Evolutionary conservation across 495 filamentous ascomycete species (phyloP).

Genomic region (Aspergillus diversus): DNA sequence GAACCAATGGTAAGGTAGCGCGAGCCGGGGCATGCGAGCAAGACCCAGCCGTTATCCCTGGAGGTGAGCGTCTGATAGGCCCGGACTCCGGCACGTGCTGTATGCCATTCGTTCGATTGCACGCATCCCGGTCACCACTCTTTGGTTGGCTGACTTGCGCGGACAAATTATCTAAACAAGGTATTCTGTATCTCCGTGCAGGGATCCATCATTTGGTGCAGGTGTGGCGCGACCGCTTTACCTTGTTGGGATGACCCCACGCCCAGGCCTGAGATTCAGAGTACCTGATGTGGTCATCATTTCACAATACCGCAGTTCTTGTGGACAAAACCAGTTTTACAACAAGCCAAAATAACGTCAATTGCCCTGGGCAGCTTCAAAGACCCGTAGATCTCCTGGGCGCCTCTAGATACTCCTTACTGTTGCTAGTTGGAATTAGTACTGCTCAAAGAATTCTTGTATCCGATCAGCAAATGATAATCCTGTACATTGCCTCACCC

Average conservation of each 20-base stretch:
- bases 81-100: constrained; percentile 20
- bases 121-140: not conserved
- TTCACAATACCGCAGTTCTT: not conserved
- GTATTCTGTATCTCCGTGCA: not conserved
- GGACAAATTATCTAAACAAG: constrained; percentile 11
- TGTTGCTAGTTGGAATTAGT: not conserved
- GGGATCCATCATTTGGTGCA: not conserved
- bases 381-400: not conserved
- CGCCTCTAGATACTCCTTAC: constrained; percentile 2
- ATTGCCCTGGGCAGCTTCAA: no score
- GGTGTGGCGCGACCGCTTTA: not conserved
- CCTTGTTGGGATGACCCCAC: not conserved
- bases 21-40: not conserved
- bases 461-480: constrained; percentile 20
- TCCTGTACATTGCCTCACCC: constrained; percentile 22
- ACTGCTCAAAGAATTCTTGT: constrained; percentile 9
- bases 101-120: constrained; percentile 20
- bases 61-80: constrained; percentile 15
- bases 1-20: constrained; percentile 1
- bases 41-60: not conserved
- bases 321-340: constrained; percentile 1
- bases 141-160: constrained; percentile 8
- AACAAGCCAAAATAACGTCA: not conserved
- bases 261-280: no score
- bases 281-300: constrained; percentile 13